Base-by-base conservation (phyloP, 2,329 filamentous ascomycete genomes). In the Fusarium neocosmosporiellum region DNA sequence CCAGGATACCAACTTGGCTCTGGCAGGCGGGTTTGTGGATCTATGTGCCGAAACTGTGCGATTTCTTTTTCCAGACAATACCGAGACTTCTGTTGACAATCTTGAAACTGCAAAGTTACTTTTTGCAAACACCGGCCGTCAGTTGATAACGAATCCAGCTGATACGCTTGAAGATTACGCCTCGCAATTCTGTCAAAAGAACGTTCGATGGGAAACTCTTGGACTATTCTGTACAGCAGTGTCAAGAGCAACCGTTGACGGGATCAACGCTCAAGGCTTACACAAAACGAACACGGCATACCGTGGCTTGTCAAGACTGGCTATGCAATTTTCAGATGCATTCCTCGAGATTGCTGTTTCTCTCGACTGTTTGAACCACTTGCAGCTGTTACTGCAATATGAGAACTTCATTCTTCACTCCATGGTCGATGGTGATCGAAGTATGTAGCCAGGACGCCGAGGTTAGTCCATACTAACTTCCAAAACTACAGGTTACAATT, bases 401-500 rank as follows among this genome's bases (percentile, higher is more conserved):
- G 84, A 86, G 62, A 85, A 84, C 29, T 85, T 83, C 37, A 85
- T 86, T n/a, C 73, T 84, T 2, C 83, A 85, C 63, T 83, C 84
- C 0, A 79, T 82, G 36, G 80, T 84, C 2, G 79, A 84, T 66
- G 84, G 84, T 10, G 84, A 85, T 62, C 83, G 85, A 66, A 85
- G 83, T 85, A 73, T 73, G 80, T 34, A 13, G 33, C 14, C 14
- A 34, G 33, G 10, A 9, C 33, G 33, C 33, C 4, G 11, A 34
- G 14, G 6, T 34, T 14, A 14, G 33, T 14, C 33, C 24, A 27
- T 7, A 20, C 14, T 20, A 9, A 22, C 18, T n/a, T 24, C 9
- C 20, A 31, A 7, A 85, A n/a, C n/a, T n/a, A n/a, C n/a, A n/a
- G 85, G 84, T 66, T 86, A 85, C 48, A 80, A 82, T 50, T 84